phyloP scores from a whole-genome alignment of 306 rosid genomes.

The Ammopiptanthus mongolicus region DNA sequence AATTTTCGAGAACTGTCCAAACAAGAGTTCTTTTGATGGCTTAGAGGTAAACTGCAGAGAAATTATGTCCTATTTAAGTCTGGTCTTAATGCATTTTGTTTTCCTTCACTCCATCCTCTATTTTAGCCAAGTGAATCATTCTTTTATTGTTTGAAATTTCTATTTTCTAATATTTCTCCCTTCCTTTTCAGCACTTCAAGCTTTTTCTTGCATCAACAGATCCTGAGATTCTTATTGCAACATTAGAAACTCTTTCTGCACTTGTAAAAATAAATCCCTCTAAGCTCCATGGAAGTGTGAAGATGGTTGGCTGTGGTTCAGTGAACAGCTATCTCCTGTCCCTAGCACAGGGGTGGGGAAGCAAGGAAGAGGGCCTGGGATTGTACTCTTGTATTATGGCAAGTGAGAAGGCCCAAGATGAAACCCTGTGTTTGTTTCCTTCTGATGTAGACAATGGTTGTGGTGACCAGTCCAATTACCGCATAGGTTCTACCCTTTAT shows the following conservation, averaged over 20 bases:
- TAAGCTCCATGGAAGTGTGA: slow-evolving; percentile 87
- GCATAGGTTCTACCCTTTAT: slow-evolving; percentile 87
- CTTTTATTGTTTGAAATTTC: neutral
- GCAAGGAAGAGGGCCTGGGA: slow-evolving; percentile 98
- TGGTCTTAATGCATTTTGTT: neutral
- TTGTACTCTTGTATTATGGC: slow-evolving; percentile 82
- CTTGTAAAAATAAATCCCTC: slow-evolving; percentile 92
- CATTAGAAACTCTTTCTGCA: slow-evolving; percentile 87
- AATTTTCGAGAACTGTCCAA: slow-evolving; percentile 85
- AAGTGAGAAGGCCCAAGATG: slow-evolving; percentile 70
- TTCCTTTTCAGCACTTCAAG: slow-evolving; percentile 79
- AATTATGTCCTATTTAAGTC: slow-evolving; percentile 1
- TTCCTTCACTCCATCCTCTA: neutral
- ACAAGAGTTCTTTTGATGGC: slow-evolving; percentile 91
- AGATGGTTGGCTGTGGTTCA: slow-evolving; percentile 87
- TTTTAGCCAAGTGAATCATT: slow-evolving; percentile 1
- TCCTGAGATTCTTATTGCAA: slow-evolving; percentile 80
- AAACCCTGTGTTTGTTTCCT: slow-evolving; percentile 72
- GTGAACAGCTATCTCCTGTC: slow-evolving; percentile 85
- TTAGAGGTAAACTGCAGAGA: slow-evolving; percentile 62
- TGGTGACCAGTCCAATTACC: slow-evolving; percentile 60
- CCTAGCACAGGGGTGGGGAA: slow-evolving; percentile 98
- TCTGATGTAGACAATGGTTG: slow-evolving; percentile 62
- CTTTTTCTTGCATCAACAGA: slow-evolving; percentile 85
- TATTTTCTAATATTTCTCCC: neutral